Percentiles rank a stretch among this genome's conserved stretches.
Conservation (phyloP, 306 rosid genomes). For the Vigna hirtella region DNA sequence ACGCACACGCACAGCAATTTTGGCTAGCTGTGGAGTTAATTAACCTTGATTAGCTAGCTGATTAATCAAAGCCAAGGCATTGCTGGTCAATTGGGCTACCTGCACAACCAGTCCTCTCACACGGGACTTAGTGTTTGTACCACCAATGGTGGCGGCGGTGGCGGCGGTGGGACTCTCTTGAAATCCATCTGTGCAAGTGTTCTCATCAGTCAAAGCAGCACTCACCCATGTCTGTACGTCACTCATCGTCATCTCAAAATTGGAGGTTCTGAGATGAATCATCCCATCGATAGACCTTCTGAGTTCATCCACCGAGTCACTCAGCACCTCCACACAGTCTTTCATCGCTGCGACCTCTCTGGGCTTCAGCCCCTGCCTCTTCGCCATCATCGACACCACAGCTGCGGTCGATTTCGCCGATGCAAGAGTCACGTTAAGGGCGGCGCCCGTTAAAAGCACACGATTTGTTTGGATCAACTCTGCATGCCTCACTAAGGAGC, state of each 20-base stretch:
- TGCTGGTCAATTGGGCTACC: constrained; percentile 70
- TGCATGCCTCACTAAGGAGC: constrained; percentile 67
- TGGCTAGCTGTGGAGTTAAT: no score
- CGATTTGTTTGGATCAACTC: constrained; percentile 60
- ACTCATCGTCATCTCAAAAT: constrained; percentile 52
- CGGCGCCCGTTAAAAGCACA: constrained; percentile 55
- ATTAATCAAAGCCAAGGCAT: constrained; percentile 81
- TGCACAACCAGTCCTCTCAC: constrained; percentile 54
- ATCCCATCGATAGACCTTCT: constrained; percentile 61
- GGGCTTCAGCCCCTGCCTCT: constrained; percentile 47
- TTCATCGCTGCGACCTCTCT: constrained; percentile 63
- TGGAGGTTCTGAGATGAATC: constrained; percentile 38
- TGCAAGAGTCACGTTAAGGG: constrained; percentile 67
- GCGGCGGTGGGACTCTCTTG: constrained; percentile 1
- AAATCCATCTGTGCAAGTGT: constrained; percentile 74
- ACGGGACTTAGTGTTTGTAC: constrained; percentile 38
- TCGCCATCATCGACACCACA: constrained; percentile 48
- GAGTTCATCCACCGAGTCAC: constrained; percentile 65
- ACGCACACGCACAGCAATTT: no score
- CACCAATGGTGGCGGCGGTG: not conserved
- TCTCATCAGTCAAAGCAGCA: constrained; percentile 77
- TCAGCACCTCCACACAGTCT: constrained; percentile 75
- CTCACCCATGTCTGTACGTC: constrained; percentile 85
- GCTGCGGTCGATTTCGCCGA: constrained; percentile 55
- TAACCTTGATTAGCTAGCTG: constrained; percentile 48